Conservation (phyloP, 805 yeast species). For the Pichia nanzhaoensis region DNA sequence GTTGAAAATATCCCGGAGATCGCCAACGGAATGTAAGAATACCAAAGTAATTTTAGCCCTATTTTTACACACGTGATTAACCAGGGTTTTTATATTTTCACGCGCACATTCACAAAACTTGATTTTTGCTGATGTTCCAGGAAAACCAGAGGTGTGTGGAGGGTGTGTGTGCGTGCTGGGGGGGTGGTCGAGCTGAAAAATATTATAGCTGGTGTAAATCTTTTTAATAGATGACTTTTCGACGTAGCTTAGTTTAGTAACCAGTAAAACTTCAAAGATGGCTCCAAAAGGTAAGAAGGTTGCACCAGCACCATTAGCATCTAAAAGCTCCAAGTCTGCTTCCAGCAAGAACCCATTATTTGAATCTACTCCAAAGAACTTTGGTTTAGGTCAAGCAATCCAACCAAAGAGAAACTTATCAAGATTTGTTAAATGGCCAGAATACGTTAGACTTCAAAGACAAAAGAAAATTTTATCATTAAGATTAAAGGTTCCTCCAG, state of each 20-base stretch:
- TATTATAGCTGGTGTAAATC: too few species aligned
- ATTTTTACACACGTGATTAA: not conserved
- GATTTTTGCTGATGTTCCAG: too few species aligned
- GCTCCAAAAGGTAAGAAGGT: constrained; percentile 61
- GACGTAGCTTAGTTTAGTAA: not conserved
- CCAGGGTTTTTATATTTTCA: too few species aligned
- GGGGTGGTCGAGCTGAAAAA: too few species aligned
- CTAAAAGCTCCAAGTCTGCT: constrained; percentile 50
- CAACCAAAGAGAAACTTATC: constrained; percentile 95
- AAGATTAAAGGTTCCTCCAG: constrained; percentile 99
- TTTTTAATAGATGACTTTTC: too few species aligned
- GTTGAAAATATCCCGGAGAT: constrained; percentile 10
- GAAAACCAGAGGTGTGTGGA: too few species aligned
- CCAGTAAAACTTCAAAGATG: constrained; percentile 10
- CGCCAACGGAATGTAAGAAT: constrained; percentile 36
- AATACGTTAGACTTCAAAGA: constrained; percentile 96
- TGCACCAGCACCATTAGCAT: constrained; percentile 97
- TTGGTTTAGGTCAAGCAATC: constrained; percentile 92
- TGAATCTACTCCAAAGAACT: constrained; percentile 85
- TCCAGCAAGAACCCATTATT: constrained; percentile 72
- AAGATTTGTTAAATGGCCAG: constrained; percentile 99
- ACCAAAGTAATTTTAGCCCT: not conserved
- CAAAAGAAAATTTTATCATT: constrained; percentile 92
- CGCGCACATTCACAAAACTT: too few species aligned
- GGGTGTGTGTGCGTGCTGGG: too few species aligned